Evolutionary conservation across 257 asterid species (phyloP).

Genomic region (Nicotiana benthamiana): DNA sequence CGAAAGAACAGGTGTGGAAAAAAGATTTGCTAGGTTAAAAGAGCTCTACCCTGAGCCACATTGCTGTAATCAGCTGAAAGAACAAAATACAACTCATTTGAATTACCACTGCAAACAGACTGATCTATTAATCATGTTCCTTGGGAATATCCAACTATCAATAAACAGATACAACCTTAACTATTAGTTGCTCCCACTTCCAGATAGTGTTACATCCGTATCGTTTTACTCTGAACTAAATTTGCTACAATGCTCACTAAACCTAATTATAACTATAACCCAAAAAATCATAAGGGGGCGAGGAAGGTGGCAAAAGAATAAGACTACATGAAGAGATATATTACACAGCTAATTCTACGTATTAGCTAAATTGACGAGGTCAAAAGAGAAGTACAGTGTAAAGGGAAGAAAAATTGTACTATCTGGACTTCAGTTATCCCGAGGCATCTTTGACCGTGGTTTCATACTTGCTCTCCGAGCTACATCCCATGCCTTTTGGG

Average conservation of each 20-base stretch:
- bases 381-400: neutral
- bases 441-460: constrained; percentile 45
- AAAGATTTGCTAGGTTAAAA: no score
- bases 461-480: constrained; percentile 96
- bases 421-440: constrained; percentile 24
- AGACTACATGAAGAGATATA: constrained; percentile 2
- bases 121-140: neutral
- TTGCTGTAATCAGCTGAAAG: no score
- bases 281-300: neutral
- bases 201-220: neutral
- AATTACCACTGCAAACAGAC: neutral
- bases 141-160: neutral
- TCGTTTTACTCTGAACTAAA: neutral
- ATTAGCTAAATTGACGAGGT: constrained; percentile 1
- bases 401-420: constrained; percentile 33
- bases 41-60: no score
- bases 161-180: neutral
- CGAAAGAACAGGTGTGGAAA: no score
- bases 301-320: constrained; percentile 5
- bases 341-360: constrained; percentile 6
- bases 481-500: constrained; percentile 98
- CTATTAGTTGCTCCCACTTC: neutral
- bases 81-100: neutral
- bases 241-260: constrained; percentile 3
- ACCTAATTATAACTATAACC: neutral